Percentiles rank a stretch among this genome's conserved stretches.
Conservation (phyloP, 129 eudicot genomes). For the Flaveria bidentis region DNA sequence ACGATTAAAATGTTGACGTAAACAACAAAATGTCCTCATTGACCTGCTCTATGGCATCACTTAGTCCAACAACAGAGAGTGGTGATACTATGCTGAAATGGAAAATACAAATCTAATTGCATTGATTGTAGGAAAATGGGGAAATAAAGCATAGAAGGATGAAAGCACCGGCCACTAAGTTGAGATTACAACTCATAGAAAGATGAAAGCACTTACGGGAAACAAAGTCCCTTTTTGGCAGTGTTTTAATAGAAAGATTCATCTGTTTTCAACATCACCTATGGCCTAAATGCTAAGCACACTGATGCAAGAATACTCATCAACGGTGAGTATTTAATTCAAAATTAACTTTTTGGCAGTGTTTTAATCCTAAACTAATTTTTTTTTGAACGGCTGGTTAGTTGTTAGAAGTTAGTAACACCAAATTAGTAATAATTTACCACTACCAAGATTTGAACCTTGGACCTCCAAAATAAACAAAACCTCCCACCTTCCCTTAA, state of each 20-base stretch:
- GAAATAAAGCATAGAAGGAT: background rate
- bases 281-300: conserved; percentile 91
- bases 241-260: too few relatives aligned
- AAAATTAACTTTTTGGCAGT: background rate
- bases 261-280: conserved; percentile 82
- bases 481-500: too few relatives aligned
- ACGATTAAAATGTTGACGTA: conserved; percentile 86
- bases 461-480: too few relatives aligned
- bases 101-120: background rate
- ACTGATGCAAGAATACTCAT: conserved; percentile 71
- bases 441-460: too few relatives aligned
- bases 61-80: conserved; percentile 90
- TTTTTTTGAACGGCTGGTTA: too few relatives aligned
- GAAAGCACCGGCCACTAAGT: conserved; percentile 21
- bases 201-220: conserved; percentile 59
- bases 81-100: conserved; percentile 78
- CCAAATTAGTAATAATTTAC: too few relatives aligned
- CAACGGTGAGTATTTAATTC: conserved; percentile 42
- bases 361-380: background rate
- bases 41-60: conserved; percentile 84
- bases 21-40: conserved; percentile 73
- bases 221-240: conserved; percentile 81
- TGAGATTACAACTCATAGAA: conserved; percentile 2
- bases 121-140: background rate
- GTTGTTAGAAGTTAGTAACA: too few relatives aligned